A percentile compares a stretch with the other conserved stretches of the same genome.
Evolutionary conservation across 2,329 filamentous ascomycete species (phyloP).

Genomic region (Chaetomiaceae sp.): DNA sequence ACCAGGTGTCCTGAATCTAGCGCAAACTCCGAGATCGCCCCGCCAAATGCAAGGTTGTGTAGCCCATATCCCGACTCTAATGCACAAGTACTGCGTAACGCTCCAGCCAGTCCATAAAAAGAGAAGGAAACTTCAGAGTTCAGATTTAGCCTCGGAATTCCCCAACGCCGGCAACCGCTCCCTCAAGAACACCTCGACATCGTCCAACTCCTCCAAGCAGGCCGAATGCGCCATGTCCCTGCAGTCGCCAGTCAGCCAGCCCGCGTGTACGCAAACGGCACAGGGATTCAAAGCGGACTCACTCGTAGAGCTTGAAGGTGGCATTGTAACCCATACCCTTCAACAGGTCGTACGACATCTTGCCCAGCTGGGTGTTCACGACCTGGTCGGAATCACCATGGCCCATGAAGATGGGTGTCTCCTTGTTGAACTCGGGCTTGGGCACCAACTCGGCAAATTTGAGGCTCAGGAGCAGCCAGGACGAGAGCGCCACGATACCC

Average conservation of each 20-base stretch:
- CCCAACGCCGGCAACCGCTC: conserved; percentile 40
- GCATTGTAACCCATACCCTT: conserved; percentile 66
- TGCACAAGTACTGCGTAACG: neutral
- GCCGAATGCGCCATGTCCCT: conserved; percentile 72
- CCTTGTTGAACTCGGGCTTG: conserved; percentile 52
- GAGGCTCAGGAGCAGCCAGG: conserved; percentile 64
- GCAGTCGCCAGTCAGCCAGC: neutral
- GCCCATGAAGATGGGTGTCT: conserved; percentile 81
- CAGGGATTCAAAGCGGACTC: conserved; percentile 30
- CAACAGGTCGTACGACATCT: conserved; percentile 59
- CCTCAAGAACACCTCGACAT: conserved; percentile 59
- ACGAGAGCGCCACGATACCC: conserved; percentile 81
- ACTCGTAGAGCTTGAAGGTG: conserved; percentile 70
- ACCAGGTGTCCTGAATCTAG: no score
- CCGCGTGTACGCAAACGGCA: no score
- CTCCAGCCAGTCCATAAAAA: neutral
- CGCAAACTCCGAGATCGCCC: no score
- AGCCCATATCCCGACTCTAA: neutral
- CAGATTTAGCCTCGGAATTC: conserved; percentile 30
- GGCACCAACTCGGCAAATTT: conserved; percentile 40
- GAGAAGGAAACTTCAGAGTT: conserved; percentile 24
- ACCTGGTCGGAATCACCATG: conserved; percentile 76
- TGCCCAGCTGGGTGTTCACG: conserved; percentile 63
- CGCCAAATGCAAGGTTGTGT: no score
- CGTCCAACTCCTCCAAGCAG: conserved; percentile 70